Percentiles rank a stretch among this genome's conserved stretches.
These are phyloP conservation scores for Tulasnella sp. DNA, from an alignment of 768 basidiomycete species.

Conservation along the genomic window DNA sequence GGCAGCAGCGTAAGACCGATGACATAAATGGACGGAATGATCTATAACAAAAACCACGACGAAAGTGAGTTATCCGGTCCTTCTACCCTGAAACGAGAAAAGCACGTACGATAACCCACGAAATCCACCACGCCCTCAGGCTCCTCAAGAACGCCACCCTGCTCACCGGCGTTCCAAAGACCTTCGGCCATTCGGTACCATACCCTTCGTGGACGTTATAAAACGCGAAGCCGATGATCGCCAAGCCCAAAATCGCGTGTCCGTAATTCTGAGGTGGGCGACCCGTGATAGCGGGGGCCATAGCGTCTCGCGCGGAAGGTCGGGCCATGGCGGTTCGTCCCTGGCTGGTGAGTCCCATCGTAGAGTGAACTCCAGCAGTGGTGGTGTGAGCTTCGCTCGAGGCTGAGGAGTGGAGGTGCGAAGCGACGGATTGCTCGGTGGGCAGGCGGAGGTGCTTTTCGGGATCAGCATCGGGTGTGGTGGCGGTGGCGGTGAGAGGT, in stretches of 20 bases:
- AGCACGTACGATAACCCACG: slow-evolving; percentile 27
- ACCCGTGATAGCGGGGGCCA: not conserved
- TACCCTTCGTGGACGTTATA: slow-evolving; percentile 37
- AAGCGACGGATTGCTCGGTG: not conserved
- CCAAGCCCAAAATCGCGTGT: slow-evolving; percentile 50
- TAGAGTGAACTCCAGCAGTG: not conserved
- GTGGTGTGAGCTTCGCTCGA: slow-evolving; percentile 34
- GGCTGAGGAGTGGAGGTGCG: slow-evolving; percentile 38
- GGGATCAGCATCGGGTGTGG: not conserved
- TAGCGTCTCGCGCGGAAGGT: not conserved
- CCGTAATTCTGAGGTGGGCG: slow-evolving; percentile 48
- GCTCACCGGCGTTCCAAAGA: slow-evolving; percentile 9
- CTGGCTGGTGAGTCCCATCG: not conserved
- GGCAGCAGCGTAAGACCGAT: slow-evolving; percentile 9
- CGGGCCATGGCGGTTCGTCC: not conserved
- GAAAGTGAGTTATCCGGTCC: not conserved
- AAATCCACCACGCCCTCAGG: slow-evolving; percentile 19
- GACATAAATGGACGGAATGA: slow-evolving; percentile 12
- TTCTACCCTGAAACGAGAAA: not conserved
- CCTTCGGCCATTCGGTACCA: slow-evolving; percentile 25
- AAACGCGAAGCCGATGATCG: slow-evolving; percentile 53
- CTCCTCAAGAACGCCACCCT: not conserved
- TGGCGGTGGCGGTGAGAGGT: not conserved
- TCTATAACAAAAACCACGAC: not conserved
- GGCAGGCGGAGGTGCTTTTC: not conserved